Base-by-base conservation (phyloP, 2,329 filamentous ascomycete genomes). In the Fusarium nelsonii region DNA sequence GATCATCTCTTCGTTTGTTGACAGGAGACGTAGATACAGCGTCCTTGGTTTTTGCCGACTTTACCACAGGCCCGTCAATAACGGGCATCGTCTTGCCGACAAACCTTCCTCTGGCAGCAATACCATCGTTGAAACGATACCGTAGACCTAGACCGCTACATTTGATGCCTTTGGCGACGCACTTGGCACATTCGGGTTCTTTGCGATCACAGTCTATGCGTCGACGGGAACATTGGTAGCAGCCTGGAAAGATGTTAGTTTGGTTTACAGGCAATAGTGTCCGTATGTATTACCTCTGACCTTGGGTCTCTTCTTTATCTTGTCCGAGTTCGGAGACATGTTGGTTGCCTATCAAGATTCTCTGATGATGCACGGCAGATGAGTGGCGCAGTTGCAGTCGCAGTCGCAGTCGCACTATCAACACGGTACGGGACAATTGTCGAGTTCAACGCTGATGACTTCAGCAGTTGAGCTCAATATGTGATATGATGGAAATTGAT, bases 181-280 rank as follows among this genome's bases (percentile, higher is more conserved):
- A 73, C 44, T 73, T 73, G n/a, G 52, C 65, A n/a, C 71, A 73
- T 7, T 49, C 57, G 8, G 71, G 71, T 14, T 70, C 60, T 48
- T 55, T 50, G n/a, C 71, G 63, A 10, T 73, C 71, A 16, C 71
- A 73, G n/a, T 73, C 70, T 59, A 73, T 73, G 32, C 71, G 71
- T 5, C 71, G 63, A 8, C 68, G 70, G 6, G 71, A 73, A 15
- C 71, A 73, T 45, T 73, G 68, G 14, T 73, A 73, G 7, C 71
- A 73, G 6, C 71, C 71, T 72, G 8, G 9, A 8, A 6, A 3
- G n/a, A 0, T 7, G 26, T 69, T 6, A 62, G 39, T 3, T 12
- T 2, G 2, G 2, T 16, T 12, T 3, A 12, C 6, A 15, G 20
- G 5, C 3, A 37, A 12, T 34, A 20, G 14, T 4, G 6, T 2